Evolutionary conservation across 192 early-diverging fungal genomes (phyloP).

Genomic region (Lunasporangiospora selenospora): DNA sequence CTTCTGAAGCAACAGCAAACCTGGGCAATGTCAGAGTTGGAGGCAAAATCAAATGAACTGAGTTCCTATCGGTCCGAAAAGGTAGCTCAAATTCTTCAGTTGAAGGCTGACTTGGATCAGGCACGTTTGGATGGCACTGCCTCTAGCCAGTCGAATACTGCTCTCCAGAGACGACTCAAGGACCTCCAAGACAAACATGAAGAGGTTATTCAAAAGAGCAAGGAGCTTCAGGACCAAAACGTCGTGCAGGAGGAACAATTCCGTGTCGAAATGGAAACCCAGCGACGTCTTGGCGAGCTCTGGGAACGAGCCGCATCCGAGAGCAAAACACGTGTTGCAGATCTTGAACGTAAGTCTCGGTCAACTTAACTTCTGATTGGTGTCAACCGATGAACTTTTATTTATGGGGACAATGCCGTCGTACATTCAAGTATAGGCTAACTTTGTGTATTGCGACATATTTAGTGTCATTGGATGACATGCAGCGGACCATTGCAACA

Average conservation of each 20-base stretch:
- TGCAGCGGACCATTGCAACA: constrained; percentile 14
- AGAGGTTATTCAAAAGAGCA: constrained; percentile 40
- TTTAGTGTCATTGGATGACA: constrained; percentile 31
- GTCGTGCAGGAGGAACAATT: constrained; percentile 67
- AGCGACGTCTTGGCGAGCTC: constrained; percentile 65
- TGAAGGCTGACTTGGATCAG: constrained; percentile 47
- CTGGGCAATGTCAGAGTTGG: constrained; percentile 76
- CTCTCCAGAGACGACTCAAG: constrained; percentile 61
- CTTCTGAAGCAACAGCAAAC: constrained; percentile 62
- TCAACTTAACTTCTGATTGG: too few relatives aligned
- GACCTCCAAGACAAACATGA: constrained; percentile 55
- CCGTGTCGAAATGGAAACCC: constrained; percentile 69
- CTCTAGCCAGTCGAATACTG: constrained; percentile 49
- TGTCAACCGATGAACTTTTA: too few relatives aligned
- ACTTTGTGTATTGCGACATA: too few relatives aligned
- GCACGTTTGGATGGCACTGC: constrained; percentile 57
- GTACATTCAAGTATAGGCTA: too few relatives aligned
- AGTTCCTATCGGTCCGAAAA: constrained; percentile 62
- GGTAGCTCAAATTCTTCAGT: constrained; percentile 52
- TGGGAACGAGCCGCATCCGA: constrained; percentile 64
- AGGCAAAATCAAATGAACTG: constrained; percentile 59
- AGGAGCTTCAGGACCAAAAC: constrained; percentile 45
- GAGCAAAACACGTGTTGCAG: constrained; percentile 57
- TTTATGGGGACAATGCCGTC: too few relatives aligned
- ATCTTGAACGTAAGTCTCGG: constrained; percentile 58